A percentile compares a stretch with the other conserved stretches of the same genome.
Evolutionary conservation across 2,329 filamentous ascomycete genomes (phyloP).

Genomic region (Scytalidium lignicola): DNA sequence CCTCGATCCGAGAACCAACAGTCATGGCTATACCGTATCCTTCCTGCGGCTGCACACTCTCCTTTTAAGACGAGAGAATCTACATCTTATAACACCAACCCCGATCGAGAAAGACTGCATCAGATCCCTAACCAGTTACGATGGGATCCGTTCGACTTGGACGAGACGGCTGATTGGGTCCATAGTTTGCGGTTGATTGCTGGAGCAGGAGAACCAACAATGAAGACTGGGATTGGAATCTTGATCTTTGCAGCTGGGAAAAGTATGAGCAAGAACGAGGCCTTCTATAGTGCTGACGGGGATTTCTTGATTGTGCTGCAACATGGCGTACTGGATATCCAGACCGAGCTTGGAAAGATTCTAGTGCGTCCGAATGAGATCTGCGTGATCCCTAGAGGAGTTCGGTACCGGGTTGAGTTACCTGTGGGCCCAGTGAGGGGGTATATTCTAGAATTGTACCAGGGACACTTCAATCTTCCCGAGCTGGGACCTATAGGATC

Average conservation of each 20-base stretch:
- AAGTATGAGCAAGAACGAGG: constrained; percentile 55
- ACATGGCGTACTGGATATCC: constrained; percentile 54
- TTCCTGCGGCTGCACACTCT: constrained; percentile 48
- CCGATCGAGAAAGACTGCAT: constrained; percentile 40
- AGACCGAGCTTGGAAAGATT: constrained; percentile 47
- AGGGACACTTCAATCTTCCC: constrained; percentile 56
- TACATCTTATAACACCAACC: constrained; percentile 38
- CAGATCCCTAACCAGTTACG: constrained; percentile 77
- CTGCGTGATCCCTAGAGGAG: constrained; percentile 56
- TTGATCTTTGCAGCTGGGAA: constrained; percentile 59
- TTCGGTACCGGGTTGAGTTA: constrained; percentile 55
- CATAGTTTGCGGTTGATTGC: constrained; percentile 56
- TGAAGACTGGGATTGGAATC: constrained; percentile 59
- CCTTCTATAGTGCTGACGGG: constrained; percentile 64
- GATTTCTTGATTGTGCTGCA: constrained; percentile 61
- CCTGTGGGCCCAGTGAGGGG: constrained; percentile 53
- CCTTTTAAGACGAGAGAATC: constrained; percentile 39
- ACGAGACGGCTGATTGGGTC: constrained; percentile 64
- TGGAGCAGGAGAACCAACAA: constrained; percentile 57
- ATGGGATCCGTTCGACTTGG: constrained; percentile 69
- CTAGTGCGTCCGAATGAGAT: constrained; percentile 60
- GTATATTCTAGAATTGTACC: constrained; percentile 61
- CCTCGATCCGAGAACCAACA: constrained; percentile 52
- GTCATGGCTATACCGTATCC: constrained; percentile 52
- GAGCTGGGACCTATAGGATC: constrained; percentile 60